These are phyloP conservation scores for Phytophthora parvispora DNA, from an alignment of 352 stramenopile genomes.

Conservation along the genomic window DNA sequence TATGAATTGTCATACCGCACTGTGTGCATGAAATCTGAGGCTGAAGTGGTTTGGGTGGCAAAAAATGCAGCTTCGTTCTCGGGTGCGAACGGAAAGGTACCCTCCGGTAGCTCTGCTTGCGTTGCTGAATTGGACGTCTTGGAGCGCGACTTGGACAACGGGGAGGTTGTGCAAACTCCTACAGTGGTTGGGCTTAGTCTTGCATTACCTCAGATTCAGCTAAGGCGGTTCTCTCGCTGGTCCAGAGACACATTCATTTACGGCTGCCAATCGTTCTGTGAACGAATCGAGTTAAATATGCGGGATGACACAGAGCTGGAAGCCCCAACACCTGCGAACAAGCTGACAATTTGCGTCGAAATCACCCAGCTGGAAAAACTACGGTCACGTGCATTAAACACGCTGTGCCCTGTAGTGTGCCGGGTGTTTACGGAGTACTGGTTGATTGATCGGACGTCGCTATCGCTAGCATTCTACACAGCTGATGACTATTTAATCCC, in stretches of 20 bases:
- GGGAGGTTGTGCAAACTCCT: conserved; percentile 53
- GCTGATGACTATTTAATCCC: conserved; percentile 67
- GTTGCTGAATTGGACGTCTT: conserved; percentile 82
- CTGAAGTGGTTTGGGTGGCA: conserved; percentile 69
- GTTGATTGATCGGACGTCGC: conserved; percentile 83
- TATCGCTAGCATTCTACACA: conserved; percentile 80
- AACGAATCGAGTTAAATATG: conserved; percentile 77
- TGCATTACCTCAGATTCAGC: conserved; percentile 70
- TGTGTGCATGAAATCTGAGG: conserved; percentile 81
- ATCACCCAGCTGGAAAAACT: conserved; percentile 65
- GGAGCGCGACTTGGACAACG: conserved; percentile 45
- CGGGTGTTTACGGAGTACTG: conserved; percentile 88
- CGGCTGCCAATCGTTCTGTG: conserved; percentile 67
- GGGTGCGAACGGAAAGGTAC: conserved; percentile 59
- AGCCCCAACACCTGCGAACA: conserved; percentile 45
- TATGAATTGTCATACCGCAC: conserved; percentile 82
- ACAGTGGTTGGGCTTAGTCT: conserved; percentile 80
- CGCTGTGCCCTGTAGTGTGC: conserved; percentile 68
- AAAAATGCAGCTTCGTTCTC: conserved; percentile 79
- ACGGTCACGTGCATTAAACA: conserved; percentile 49
- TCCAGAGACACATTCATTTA: conserved; percentile 74
- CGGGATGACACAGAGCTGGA: conserved; percentile 38
- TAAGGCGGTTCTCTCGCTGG: conserved; percentile 66
- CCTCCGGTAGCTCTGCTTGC: conserved; percentile 63
- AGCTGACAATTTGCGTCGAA: conserved; percentile 72